Evolutionary conservation across 163 green algal genomes (phyloP), one percentile per base, ranked within the genome.

Genomic region (Chlamydomonas reinhardtii): DNA sequence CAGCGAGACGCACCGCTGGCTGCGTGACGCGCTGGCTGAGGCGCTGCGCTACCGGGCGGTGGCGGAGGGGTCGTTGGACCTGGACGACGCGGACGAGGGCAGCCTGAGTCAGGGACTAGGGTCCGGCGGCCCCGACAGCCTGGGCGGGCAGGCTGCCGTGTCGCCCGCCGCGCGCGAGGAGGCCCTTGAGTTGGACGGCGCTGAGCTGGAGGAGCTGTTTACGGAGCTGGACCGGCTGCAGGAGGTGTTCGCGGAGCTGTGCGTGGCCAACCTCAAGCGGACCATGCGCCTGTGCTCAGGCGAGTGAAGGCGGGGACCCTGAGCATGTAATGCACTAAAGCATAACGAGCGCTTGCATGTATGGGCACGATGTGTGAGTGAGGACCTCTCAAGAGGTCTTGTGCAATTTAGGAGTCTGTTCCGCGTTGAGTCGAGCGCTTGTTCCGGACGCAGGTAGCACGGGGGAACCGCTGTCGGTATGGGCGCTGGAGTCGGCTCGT

Each of bases 211-310:
- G 4, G 70, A 73, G 35, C 34, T 87, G 70, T 81, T 37, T 16
- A 35, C 1, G 24, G 32, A 75, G 71, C 39, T 87, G 81, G 81
- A 87, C 56, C 35, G 54, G 29, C 80, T 87, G 75, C 75, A 89
- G 76, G 54, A 82, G 56, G 74, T 37, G 14, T 89, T 83, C 29
- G 66, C 54, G 39, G 56, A 78, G 59, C 76, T 89, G 39, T 59
- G 52, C 27, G 39, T 89, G 54, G 84, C 76, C 37, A 86, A 85
- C 70, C 54, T 80, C 70, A 32, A n/a, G 54, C 69, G 84, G 17
- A 89, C 84, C 22, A 72, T 70, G 11, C n/a, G 35, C 31, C 84
- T 89, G 39, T 89, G 83, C 68, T 34, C 52, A 9, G 79, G 79
- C 78, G 52, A 2, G 79, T 17, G 2, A 24, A n/a, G 74, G 31